Conservation (phyloP, 345 rosid genomes). For the Lumnitzera littorea region DNA sequence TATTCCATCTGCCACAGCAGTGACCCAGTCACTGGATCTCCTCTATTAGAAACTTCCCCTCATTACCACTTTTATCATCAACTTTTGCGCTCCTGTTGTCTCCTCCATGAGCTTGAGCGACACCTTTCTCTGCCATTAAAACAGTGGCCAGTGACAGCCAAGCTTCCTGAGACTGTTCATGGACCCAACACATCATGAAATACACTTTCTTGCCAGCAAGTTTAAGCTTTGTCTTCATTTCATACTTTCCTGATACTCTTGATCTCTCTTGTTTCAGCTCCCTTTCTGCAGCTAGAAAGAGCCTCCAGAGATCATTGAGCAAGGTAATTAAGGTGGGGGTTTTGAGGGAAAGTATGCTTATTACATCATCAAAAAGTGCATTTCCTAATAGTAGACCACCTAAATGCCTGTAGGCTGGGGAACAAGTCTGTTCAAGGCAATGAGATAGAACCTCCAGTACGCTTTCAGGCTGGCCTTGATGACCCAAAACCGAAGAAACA, state of each 20-base stretch:
- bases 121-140: conserved; percentile 46
- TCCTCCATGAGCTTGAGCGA: conserved; percentile 22
- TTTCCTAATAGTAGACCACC: conserved; percentile 68
- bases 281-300: conserved; percentile 44
- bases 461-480: conserved; percentile 53
- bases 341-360: conserved; percentile 46
- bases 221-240: conserved; percentile 54
- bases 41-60: conserved; percentile 46
- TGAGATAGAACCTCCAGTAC: conserved; percentile 50
- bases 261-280: conserved; percentile 37
- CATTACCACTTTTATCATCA: conserved; percentile 16
- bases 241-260: conserved; percentile 32
- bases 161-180: conserved; percentile 56
- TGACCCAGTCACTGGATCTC: conserved; percentile 30
- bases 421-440: conserved; percentile 79
- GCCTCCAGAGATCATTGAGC: conserved; percentile 70
- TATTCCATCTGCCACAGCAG: too few relatives aligned
- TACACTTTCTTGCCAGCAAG: conserved; percentile 67
- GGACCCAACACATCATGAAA: conserved; percentile 90
- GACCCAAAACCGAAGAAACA: conserved; percentile 65
- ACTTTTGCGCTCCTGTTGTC: conserved; percentile 12
- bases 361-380: conserved; percentile 55
- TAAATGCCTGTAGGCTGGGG: conserved; percentile 54
- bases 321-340: conserved; percentile 46
- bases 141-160: conserved; percentile 52